Base-by-base conservation (phyloP, 495 filamentous ascomycete genomes). In the Aspergillus panamensis region DNA sequence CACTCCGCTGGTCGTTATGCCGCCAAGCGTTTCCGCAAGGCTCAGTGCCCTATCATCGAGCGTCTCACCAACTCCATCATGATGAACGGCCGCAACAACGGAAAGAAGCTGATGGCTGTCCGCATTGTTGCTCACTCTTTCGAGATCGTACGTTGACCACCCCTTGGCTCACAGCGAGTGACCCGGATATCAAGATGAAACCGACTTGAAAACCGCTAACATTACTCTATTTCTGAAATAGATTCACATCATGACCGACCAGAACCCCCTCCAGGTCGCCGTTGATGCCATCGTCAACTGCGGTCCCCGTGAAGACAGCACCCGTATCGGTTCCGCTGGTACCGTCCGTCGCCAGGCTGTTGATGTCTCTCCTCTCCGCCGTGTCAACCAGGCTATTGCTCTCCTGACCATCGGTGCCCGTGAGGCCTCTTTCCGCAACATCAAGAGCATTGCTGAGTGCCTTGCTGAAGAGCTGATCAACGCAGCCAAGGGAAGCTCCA, bases 31-130 rank as follows among this genome's bases (percentile, higher is more conserved):
- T 99, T 99, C 91, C 88, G 94, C 82, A 99, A 99, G 86, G 92
- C 95, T 73, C 92, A 97, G 86, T 97, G 94, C 88, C 94, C 94
- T 66, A 97, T 99, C 85, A 96, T 99, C 69, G 94, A 99, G 89
- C 93, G 94, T 75, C 87, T 99, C 60, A 97, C 95, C 82, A 99
- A 99, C 86, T 97, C 94, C 25, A 86, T 99, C 67, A 99, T 99
- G 94, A 97, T 97, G 95, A 96, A 99, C 85, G 94, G 94, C 74
- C 95, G 94, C 80, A 99, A 99, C 87, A 97, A 96, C 89, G 94
- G 94, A 80, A 99, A 99, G 88, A 99, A 99, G 90, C 87, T 97
- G 64, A 96, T 95, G 91, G 95, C 94, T 73, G 92, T 97, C 76
- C 92, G 94, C 77, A 99, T 99, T 63, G 93, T 99, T 70, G 92